Evolutionary conservation across 371 early-diverging fungal species (phyloP).

Genomic region (Vairimorpha ceranae): DNA sequence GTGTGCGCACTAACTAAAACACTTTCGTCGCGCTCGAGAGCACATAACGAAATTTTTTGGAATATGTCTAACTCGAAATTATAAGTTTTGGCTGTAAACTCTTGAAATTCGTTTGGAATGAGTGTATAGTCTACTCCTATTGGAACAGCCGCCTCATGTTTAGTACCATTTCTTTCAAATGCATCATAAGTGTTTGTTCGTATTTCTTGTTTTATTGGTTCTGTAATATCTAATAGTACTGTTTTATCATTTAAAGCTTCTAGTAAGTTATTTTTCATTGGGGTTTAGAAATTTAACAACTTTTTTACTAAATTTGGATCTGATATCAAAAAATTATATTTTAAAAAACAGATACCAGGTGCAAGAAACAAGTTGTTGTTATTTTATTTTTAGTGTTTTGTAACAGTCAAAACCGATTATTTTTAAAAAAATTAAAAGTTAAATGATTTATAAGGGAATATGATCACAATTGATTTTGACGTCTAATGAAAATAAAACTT

Average conservation of each 20-base stretch:
- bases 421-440: too few relatives aligned
- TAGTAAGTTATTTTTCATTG: slow-evolving; percentile 31
- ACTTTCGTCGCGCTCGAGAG: slow-evolving; percentile 86
- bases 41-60: slow-evolving; percentile 78
- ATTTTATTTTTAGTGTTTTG: too few relatives aligned
- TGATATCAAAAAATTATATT: too few relatives aligned
- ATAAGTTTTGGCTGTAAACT: slow-evolving; percentile 71
- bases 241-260: slow-evolving; percentile 37
- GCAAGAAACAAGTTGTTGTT: too few relatives aligned
- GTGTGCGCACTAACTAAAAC: slow-evolving; percentile 97
- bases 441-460: too few relatives aligned
- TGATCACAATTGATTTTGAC: too few relatives aligned
- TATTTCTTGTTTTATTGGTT: slow-evolving; percentile 25
- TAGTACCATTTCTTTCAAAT: slow-evolving; percentile 44
- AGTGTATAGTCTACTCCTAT: slow-evolving; percentile 36
- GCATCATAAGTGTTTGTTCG: slow-evolving; percentile 25
- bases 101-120: slow-evolving; percentile 62
- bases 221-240: neutral
- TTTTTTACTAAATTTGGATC: too few relatives aligned
- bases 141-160: slow-evolving; percentile 61
- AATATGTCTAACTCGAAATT: slow-evolving; percentile 93
- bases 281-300: too few relatives aligned
- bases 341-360: too few relatives aligned
- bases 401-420: too few relatives aligned
- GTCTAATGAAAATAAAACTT: too few relatives aligned